Evolutionary conservation across 108 stramenopile species (phyloP).

Genomic region (Conticribra weissflogii): DNA sequence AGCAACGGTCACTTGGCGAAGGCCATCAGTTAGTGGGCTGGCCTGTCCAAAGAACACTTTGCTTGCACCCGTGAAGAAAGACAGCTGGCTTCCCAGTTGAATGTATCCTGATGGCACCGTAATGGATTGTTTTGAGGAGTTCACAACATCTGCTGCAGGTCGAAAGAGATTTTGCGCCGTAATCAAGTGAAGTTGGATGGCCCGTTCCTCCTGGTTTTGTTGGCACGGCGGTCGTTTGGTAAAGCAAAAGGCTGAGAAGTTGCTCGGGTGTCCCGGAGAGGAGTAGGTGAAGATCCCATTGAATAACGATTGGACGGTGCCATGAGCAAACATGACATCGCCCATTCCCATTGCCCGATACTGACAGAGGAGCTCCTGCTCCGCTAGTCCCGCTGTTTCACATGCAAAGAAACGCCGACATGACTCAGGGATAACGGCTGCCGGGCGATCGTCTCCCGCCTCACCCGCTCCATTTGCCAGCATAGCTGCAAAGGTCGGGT

Average conservation of each 20-base stretch:
- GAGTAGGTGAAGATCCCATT: not conserved
- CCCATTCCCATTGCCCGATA: not conserved
- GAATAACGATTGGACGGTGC: conserved; percentile 9
- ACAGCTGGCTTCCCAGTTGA: not conserved
- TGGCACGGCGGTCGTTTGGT: conserved; percentile 2
- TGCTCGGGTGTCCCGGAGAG: conserved; percentile 6
- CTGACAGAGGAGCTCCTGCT: conserved; percentile 1
- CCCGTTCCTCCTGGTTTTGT: not conserved
- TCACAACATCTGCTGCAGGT: no score
- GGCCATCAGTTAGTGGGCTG: not conserved
- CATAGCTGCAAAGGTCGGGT: not conserved
- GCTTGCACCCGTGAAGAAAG: not conserved
- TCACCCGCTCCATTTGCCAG: conserved; percentile 1
- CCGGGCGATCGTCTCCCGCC: not conserved
- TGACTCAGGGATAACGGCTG: not conserved
- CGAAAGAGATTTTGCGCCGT: not conserved
- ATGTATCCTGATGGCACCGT: not conserved
- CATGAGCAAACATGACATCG: not conserved
- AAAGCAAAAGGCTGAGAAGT: conserved; percentile 25
- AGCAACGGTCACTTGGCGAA: not conserved
- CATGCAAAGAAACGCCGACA: not conserved
- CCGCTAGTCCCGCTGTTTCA: not conserved
- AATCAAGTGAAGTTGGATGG: not conserved
- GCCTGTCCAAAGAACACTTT: not conserved
- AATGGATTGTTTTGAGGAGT: not conserved